Evolutionary conservation across 768 basidiomycete genomes (phyloP), one percentile per base, ranked within the genome.

Genomic region (Lentinula aciculospora): DNA sequence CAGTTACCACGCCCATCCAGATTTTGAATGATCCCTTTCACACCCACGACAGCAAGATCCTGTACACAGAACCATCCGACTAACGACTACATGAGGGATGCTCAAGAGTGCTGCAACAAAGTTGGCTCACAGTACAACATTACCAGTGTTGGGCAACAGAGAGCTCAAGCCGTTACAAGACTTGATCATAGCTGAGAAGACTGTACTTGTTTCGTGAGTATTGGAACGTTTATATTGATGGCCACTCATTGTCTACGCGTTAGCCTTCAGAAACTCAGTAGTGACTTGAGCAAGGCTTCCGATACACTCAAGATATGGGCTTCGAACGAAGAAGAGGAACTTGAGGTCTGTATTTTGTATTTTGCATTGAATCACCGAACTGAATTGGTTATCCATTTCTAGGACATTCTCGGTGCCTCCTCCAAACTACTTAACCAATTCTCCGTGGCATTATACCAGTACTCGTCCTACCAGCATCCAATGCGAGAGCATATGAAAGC

Each of bases 181-280:
- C 65, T 78, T 96, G 60, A 96, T 98, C 57, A 87, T 83, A 1
- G 82, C 89, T 1, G 94, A 97, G 72, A 98, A 98, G 74, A 74
- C 80, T 7, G 85, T 95, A 8, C 75, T 95, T 28, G 71, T 77
- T 47, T 81, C 88, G 91, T 92, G 64, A 65, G 85, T 76, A 10
- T 29, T 25, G n/a, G n/a, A 3, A 31, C 7, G 15, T 12, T n/a
- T 8, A 23, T 12, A 21, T 17, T 27, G n/a, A 27, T 6, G 45
- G 15, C 19, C 31, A 44, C 25, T 42, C n/a, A 17, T 27, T 19
- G 4, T 29, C n/a, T 15, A 15, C 46, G 9, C 36, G 39, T 17
- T 12, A 89, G 86, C 34, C 62, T 90, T 34, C 86, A 86, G 64
- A 85, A 77, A 62, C 77, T 93, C 7, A 84, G 83, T 40, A 67